phyloP scores from a whole-genome alignment of 176 grass and related monocot genomes.

The Poa annua region DNA sequence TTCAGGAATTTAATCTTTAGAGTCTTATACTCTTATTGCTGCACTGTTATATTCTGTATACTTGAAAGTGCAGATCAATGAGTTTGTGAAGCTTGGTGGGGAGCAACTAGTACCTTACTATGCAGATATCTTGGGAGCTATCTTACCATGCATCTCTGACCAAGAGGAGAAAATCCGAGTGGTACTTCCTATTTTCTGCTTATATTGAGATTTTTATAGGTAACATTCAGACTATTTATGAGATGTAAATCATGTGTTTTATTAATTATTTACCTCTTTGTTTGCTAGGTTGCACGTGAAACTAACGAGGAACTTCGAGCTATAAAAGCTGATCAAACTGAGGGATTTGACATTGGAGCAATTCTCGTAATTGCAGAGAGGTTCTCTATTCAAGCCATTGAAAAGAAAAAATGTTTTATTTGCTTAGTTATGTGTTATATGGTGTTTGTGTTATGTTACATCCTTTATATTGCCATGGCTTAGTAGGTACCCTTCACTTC shows the following conservation, averaged over 20 bases:
- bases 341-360: conserved; percentile 90
- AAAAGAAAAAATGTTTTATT: neutral
- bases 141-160: conserved; percentile 97
- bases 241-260: conserved; percentile 9
- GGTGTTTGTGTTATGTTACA: neutral
- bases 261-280: conserved; percentile 34
- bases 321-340: conserved; percentile 84
- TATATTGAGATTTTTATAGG: neutral
- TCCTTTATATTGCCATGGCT: conserved; percentile 9
- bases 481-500: conserved; percentile 3
- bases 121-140: conserved; percentile 94
- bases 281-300: conserved; percentile 96
- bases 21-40: conserved; percentile 31
- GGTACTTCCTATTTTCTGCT: conserved; percentile 56
- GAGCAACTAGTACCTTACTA: conserved; percentile 99
- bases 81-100: conserved; percentile 98
- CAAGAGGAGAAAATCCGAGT: conserved; percentile 97
- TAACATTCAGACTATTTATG: conserved; percentile 20
- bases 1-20: conserved; percentile 26
- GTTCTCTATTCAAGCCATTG: conserved; percentile 44
- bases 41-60: conserved; percentile 43
- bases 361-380: conserved; percentile 89
- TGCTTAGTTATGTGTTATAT: neutral
- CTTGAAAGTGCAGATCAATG: conserved; percentile 83
- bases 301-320: conserved; percentile 95